These are phyloP conservation scores for Apiospora marii DNA, from an alignment of 2,329 filamentous ascomycete genomes.

Conservation along the genomic window DNA sequence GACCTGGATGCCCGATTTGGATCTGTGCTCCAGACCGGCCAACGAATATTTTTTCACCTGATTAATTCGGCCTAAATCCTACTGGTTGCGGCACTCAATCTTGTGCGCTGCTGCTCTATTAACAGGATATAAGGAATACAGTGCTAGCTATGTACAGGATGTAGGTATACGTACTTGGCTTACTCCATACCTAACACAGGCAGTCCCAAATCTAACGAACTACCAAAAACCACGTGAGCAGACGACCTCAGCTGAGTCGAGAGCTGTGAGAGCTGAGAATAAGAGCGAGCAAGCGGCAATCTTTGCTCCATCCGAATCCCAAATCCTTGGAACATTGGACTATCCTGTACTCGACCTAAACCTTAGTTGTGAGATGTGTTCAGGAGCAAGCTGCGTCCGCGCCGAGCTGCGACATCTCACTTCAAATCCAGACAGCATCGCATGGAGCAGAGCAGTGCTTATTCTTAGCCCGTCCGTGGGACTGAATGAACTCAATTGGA, in stretches of 20 bases:
- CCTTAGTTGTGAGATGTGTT: conserved; percentile 5
- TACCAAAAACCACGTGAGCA: conserved; percentile 1
- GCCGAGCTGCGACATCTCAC: conserved; percentile 20
- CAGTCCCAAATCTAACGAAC: not conserved
- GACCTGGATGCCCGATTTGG: conserved; percentile 13
- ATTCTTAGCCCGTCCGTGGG: conserved; percentile 12
- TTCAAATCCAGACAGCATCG: conserved; percentile 18
- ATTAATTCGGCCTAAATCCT: not conserved
- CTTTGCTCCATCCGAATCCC: conserved; percentile 1
- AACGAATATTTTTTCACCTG: too few species aligned
- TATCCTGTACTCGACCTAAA: not conserved
- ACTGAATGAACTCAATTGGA: conserved; percentile 15
- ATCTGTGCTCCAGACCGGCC: not conserved
- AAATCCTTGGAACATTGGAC: conserved; percentile 2
- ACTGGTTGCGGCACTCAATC: not conserved
- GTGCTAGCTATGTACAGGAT: not conserved
- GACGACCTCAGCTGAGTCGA: not conserved
- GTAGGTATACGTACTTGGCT: not conserved
- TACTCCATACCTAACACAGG: not conserved
- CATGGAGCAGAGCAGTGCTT: not conserved
- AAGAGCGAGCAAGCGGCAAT: not conserved
- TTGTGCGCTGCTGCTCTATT: not conserved
- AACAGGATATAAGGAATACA: too few species aligned
- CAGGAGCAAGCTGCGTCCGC: not conserved
- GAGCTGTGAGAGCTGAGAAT: conserved; percentile 7